Evolutionary conservation across 1,284 basidiomycete genomes (phyloP).

Genomic region (Pyrrhoderma noxium): DNA sequence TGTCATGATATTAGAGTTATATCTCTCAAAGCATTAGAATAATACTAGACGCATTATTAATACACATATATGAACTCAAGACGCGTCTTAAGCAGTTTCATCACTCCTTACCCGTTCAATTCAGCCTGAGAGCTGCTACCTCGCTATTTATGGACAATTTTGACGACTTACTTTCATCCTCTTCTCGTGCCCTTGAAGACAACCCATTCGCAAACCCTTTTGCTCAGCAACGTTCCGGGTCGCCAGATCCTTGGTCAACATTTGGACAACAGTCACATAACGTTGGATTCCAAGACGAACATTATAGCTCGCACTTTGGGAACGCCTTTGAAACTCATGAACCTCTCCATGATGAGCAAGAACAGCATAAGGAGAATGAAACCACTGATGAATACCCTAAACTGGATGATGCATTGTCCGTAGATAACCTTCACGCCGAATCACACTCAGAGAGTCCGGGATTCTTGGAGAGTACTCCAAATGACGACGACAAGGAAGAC

Average conservation of each 20-base stretch:
- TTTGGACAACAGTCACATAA: conserved; percentile 25
- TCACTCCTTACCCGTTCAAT: no score
- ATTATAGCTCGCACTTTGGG: background rate
- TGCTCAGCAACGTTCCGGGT: conserved; percentile 48
- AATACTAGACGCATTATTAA: no score
- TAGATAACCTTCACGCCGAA: background rate
- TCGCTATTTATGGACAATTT: conserved; percentile 53
- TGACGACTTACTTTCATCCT: conserved; percentile 68
- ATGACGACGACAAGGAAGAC: conserved; percentile 2
- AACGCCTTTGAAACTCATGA: background rate
- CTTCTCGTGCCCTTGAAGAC: conserved; percentile 52
- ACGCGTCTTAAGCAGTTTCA: no score
- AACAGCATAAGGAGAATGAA: background rate
- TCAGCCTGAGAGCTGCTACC: no score
- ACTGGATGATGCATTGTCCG: background rate
- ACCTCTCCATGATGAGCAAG: background rate
- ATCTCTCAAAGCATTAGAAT: no score
- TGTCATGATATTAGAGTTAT: no score
- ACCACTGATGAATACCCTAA: background rate
- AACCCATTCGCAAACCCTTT: conserved; percentile 78
- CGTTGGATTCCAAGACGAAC: background rate
- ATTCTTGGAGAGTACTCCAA: conserved; percentile 11
- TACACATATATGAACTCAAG: no score
- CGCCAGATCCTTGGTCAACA: conserved; percentile 72
- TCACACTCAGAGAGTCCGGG: conserved; percentile 9